These are phyloP conservation scores for Cyberlindnera euphorbiae DNA, from an alignment of 805 yeast species.

Conservation along the genomic window DNA sequence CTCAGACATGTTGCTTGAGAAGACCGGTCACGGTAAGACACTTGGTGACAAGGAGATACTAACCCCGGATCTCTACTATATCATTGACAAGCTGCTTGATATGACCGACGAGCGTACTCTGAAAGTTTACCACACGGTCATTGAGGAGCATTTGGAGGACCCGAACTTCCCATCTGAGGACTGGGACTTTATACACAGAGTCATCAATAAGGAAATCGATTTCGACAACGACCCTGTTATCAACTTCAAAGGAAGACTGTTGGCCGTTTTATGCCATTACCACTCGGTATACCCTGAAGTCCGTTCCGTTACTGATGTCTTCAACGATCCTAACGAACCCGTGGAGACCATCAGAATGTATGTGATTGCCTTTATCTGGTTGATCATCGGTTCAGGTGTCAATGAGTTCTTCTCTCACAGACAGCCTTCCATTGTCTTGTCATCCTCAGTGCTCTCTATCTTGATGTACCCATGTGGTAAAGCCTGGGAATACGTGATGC, in stretches of 20 bases:
- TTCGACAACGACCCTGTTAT: constrained; percentile 4
- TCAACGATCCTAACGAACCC: constrained; percentile 43
- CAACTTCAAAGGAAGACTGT: constrained; percentile 10
- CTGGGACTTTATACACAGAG: constrained; percentile 9
- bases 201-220: constrained; percentile 5
- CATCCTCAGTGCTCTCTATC: constrained; percentile 41
- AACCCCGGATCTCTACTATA: constrained; percentile 12
- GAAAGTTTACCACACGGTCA: constrained; percentile 30
- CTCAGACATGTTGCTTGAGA: constrained; percentile 11
- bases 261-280: constrained; percentile 21
- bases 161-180: constrained; percentile 37
- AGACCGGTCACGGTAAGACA: constrained; percentile 14
- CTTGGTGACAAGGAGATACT: constrained; percentile 9
- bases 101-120: constrained; percentile 26
- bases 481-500: constrained; percentile 36
- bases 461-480: constrained; percentile 42
- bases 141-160: constrained; percentile 41
- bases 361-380: constrained; percentile 38
- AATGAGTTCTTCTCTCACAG: constrained; percentile 56
- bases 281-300: constrained; percentile 64
- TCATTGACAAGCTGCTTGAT: constrained; percentile 9
- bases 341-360: constrained; percentile 45
- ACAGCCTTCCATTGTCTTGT: constrained; percentile 42
- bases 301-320: constrained; percentile 52
- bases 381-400: constrained; percentile 47